Percentiles rank a stretch among this genome's conserved stretches.
These are phyloP conservation scores for Iris macrosiphon DNA, from an alignment of 106 monocot species.

Conservation along the genomic window DNA sequence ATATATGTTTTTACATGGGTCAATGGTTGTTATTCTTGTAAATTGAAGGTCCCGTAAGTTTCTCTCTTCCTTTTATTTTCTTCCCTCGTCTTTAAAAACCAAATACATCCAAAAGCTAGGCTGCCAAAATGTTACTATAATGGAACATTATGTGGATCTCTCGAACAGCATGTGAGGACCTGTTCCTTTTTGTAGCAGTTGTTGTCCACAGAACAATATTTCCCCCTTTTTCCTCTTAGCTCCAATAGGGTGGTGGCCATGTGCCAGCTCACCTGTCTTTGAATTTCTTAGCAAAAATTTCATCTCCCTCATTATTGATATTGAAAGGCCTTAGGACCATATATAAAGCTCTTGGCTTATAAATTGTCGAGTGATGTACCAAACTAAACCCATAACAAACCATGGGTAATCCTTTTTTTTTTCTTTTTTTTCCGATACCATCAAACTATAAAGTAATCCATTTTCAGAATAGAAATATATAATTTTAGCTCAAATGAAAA, in stretches of 20 bases:
- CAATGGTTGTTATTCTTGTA: no score
- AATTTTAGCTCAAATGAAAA: no score
- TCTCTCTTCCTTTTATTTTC: no score
- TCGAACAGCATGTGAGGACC: conserved; percentile 29
- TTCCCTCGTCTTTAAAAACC: background rate
- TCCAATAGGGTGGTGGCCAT: conserved; percentile 23
- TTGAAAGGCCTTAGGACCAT: conserved; percentile 16
- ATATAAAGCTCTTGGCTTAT: background rate
- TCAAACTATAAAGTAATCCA: no score
- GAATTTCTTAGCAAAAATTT: conserved; percentile 2
- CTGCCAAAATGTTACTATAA: conserved; percentile 8
- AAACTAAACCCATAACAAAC: no score
- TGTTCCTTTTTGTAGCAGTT: conserved; percentile 3
- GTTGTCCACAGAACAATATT: background rate
- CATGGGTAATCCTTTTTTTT: no score
- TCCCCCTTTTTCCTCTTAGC: conserved; percentile 2
- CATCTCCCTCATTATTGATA: background rate
- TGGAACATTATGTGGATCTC: conserved; percentile 23
- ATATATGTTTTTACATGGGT: no score
- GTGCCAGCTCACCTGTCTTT: conserved; percentile 15
- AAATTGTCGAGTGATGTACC: conserved; percentile 5
- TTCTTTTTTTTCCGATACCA: no score
- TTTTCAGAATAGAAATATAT: no score
- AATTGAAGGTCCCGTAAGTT: no score
- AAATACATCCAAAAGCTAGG: conserved; percentile 14